phyloP scores from a whole-genome alignment of 257 asterid species.

The Fraxinus americana region DNA sequence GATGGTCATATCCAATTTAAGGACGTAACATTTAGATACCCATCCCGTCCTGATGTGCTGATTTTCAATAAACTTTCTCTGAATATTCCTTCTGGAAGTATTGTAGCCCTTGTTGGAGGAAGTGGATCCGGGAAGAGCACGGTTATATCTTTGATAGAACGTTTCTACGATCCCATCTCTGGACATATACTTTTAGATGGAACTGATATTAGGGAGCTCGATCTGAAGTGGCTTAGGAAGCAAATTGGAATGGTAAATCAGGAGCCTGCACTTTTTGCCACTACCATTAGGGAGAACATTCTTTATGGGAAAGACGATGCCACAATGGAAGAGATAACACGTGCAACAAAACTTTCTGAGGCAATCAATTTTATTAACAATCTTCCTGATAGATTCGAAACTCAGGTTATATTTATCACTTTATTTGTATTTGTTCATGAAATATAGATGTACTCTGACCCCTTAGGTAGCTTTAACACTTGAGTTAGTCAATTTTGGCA shows the following conservation, averaged over 20 bases:
- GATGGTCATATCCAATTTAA: conserved; percentile 84
- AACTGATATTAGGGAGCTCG: conserved; percentile 57
- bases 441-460: background rate
- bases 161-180: conserved; percentile 76
- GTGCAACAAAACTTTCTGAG: conserved; percentile 82
- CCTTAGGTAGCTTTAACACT: background rate
- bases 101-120: conserved; percentile 93
- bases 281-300: conserved; percentile 84
- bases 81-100: conserved; percentile 84
- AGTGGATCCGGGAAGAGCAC: conserved; percentile 99
- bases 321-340: conserved; percentile 65
- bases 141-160: conserved; percentile 82
- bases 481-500: background rate
- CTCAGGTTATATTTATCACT: conserved; percentile 56
- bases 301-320: conserved; percentile 85
- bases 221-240: conserved; percentile 81
- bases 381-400: conserved; percentile 86
- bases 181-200: conserved; percentile 79
- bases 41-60: conserved; percentile 77
- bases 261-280: conserved; percentile 93
- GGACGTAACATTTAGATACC: conserved; percentile 75
- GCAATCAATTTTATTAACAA: conserved; percentile 82
- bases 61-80: conserved; percentile 67
- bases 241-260: conserved; percentile 93
- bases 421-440: background rate